These are phyloP conservation scores for Samsoniella hepiali DNA, from an alignment of 2,329 filamentous ascomycete genomes.

Conservation along the genomic window DNA sequence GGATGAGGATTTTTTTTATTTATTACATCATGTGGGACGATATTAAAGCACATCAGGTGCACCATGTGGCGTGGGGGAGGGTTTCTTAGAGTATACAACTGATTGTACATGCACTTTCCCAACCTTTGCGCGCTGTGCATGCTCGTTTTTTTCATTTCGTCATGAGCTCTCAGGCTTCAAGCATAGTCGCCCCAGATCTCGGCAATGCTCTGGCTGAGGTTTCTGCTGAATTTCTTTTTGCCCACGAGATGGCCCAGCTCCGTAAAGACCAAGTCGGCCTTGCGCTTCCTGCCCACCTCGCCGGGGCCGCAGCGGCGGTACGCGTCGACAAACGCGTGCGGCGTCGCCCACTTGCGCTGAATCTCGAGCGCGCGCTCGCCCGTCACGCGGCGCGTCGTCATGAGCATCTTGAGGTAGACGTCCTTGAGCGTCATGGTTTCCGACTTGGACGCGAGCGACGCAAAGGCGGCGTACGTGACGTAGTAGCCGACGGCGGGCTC, in stretches of 20 bases:
- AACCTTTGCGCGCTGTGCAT: not conserved
- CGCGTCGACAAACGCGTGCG: slow-evolving; percentile 66
- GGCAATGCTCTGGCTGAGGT: slow-evolving; percentile 65
- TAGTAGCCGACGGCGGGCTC: slow-evolving; percentile 52
- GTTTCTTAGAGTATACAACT: slow-evolving; percentile 5
- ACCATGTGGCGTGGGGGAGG: not conserved
- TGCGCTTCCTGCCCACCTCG: slow-evolving; percentile 51
- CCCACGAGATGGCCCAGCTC: slow-evolving; percentile 58
- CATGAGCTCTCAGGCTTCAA: not conserved
- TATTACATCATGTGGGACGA: slow-evolving; percentile 2
- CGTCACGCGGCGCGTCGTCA: slow-evolving; percentile 73
- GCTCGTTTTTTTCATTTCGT: not conserved
- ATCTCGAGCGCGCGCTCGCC: slow-evolving; percentile 78
- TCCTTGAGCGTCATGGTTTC: slow-evolving; percentile 71
- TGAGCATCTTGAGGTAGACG: slow-evolving; percentile 79
- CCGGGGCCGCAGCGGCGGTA: slow-evolving; percentile 54
- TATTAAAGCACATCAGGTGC: slow-evolving; percentile 1
- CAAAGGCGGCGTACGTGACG: slow-evolving; percentile 69
- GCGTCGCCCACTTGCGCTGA: slow-evolving; percentile 74
- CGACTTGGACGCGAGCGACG: slow-evolving; percentile 70
- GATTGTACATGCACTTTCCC: not conserved
- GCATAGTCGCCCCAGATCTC: slow-evolving; percentile 63
- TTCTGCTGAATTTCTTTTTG: slow-evolving; percentile 64
- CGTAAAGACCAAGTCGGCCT: slow-evolving; percentile 57
- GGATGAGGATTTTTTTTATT: slow-evolving; percentile 15